phyloP scores from a whole-genome alignment of 352 stramenopile species.

The Phytophthora pseudosyringae region DNA sequence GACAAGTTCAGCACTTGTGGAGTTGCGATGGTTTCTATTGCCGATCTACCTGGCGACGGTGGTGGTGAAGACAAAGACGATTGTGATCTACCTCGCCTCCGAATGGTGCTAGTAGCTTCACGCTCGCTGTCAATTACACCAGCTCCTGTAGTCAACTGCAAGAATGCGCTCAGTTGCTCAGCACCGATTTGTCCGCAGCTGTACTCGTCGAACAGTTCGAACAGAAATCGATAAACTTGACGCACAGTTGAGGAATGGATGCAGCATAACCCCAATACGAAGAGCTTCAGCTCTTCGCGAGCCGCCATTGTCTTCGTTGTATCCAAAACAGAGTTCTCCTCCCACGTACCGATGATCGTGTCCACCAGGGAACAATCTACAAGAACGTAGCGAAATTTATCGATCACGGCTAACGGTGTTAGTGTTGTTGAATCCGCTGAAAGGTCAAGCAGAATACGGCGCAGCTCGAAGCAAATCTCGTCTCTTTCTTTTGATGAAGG shows the following conservation, averaged over 20 bases:
- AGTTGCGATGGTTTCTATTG: not conserved
- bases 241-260: slow-evolving; percentile 26
- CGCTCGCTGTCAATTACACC: slow-evolving; percentile 29
- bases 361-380: slow-evolving; percentile 15
- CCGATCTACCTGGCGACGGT: slow-evolving; percentile 4
- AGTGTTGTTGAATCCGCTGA: not conserved
- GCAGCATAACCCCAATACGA: slow-evolving; percentile 47
- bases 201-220: slow-evolving; percentile 50
- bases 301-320: not conserved
- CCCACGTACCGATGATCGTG: not conserved
- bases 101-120: slow-evolving; percentile 16
- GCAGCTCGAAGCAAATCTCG: slow-evolving; percentile 10
- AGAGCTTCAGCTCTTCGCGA: slow-evolving; percentile 18
- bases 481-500: slow-evolving; percentile 11
- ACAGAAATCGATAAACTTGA: slow-evolving; percentile 47
- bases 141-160: slow-evolving; percentile 16
- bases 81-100: slow-evolving; percentile 1
- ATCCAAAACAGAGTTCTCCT: not conserved
- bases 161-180: slow-evolving; percentile 16
- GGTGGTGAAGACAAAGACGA: slow-evolving; percentile 16
- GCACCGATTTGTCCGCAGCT: slow-evolving; percentile 31
- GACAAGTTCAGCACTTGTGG: slow-evolving; percentile 19
- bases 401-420: not conserved
- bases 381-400: slow-evolving; percentile 12
- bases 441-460: slow-evolving; percentile 8